Evolutionary conservation across 2,329 filamentous ascomycete genomes (phyloP), one percentile per base, ranked within the genome.

Genomic region (Arthrobotrys sphaeroides): DNA sequence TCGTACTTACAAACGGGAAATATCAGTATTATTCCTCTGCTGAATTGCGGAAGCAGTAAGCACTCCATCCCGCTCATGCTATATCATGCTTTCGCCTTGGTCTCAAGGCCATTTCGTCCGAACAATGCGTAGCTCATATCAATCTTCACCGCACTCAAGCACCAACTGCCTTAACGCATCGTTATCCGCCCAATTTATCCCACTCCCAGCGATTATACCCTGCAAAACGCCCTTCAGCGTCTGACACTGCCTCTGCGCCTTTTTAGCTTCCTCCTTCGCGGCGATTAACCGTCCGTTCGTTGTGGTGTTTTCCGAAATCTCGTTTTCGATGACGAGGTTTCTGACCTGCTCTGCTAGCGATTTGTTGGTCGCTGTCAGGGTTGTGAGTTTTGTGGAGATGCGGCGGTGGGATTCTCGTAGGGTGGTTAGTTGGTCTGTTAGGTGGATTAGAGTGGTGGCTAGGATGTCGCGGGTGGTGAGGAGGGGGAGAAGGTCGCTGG

Each of bases 221-320:
- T 90, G 91, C n/a, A 91, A 86, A 43, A 93, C 88, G 22, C 88
- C 91, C 83, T 94, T 95, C 82, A 94, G 87, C 18, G 90, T 88
- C 79, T 88, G 88, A 89, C 90, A 92, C 80, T 87, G 87, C 78
- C 89, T 88, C 76, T 87, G 87, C 81, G 88, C 90, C 20, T 84
- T 84, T 79, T 86, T 89, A 73, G 91, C 83, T 42, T 89, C 86
- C 4, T 81, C 83, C 79, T 92, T 88, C 9, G 90, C 83, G 57
- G 45, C 66, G 22, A 72, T 60, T 7, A 72, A 45, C 5, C 42
- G 42, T 49, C 47, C 66, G 38, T 66, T 77, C 6, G 36, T 42
- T n/a, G 72, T 75, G 22, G 62, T 72, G 45, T 45, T 66, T 33
- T 77, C 60, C 4, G 66, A 67, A 31, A 77, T 61, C 42, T 77